Base-by-base conservation (phyloP, 2,329 filamentous ascomycete genomes). In the Myriosclerotinia scirpicola region DNA sequence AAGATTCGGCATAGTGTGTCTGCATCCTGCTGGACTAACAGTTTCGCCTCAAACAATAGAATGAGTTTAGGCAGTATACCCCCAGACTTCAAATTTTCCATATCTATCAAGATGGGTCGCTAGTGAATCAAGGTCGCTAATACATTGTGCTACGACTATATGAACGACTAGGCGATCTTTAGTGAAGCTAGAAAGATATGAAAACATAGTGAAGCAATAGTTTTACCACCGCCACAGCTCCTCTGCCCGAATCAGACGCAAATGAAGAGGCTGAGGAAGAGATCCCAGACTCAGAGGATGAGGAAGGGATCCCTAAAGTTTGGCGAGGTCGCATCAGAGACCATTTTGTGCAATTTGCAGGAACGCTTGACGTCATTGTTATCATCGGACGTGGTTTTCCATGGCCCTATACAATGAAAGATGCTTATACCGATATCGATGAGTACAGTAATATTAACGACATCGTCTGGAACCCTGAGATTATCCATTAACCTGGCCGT, bases 371-470 rank as follows among this genome's bases (percentile, higher is more conserved):
- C 26, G 2, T 3, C 26, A 26, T 26, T 26, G 2, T 3, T 26
- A 26, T 26, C 26, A 2, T 26, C 26, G 26, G 26, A 26, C 26
- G 26, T 26, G 12, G 26, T 1, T 61, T 38, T 8, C n/a, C 58
- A 22, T 61, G 58, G 58, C 58, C 58, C 8, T 5, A 50, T 36
- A 30, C 20, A 15, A 61, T 61, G 20, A n/a, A n/a, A 26, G n/a
- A 36, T n/a, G 34, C 20, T 26, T 22, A 61, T 36, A 50, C 12
- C 34, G 38, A 50, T 44, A 20, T 61, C 22, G 44, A 61, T 26
- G 12, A 36, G 5, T 50, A 61, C 9, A 22, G n/a, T 8, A 50
- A 61, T 20, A 12, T 50, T 5, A 26, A 50, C 34, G 58, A 61
- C 17, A 22, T 50, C 5, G 26, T 61, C 34, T 52, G 20, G 44